Evolutionary conservation across 257 asterid species (phyloP), one percentile per base, ranked within the genome.

Genomic region (Coffea canephora): DNA sequence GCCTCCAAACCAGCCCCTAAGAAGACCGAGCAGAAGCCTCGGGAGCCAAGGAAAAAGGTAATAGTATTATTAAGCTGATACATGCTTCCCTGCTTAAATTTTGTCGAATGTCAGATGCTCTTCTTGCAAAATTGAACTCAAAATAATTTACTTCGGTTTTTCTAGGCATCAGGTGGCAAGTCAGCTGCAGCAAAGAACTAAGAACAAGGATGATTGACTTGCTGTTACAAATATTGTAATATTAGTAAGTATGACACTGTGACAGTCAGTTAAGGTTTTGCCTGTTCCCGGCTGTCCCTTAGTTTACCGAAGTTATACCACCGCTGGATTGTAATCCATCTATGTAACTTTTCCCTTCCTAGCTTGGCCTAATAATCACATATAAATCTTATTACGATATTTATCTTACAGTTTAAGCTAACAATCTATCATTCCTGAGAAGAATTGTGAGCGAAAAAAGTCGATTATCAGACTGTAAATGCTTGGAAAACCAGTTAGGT

Each of bases 41-140:
- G 82, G n/a, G 82, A 82, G 69, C 50, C 83, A 49, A 84, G 52
- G 86, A 84, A 84, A 78, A 86, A 82, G 86, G 89, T 84, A 82
- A 21, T 27, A 2, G 21, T 27, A n/a, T 74, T 3, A 46, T 19
- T 10, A 31, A 73, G 1, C 14, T 10, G 8, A 27, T 43, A 21
- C 25, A 8, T 12, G 0, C 34, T 2, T 50, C 5, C n/a, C 21
- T 72, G 23, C 7, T 62, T 61, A 4, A 7, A 10, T 11, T 61
- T 50, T 71, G 14, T 21, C 8, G 39, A 36, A 46, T 11, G 9
- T 39, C 12, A 39, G 16, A 13, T 66, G 43, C 34, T 4, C 9
- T 14, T 2, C 46, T 2, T 36, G 19, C 13, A 14, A 6, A 11
- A 4, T 50, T 36, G 5, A 65, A 31, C 31, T 76, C 36, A 66